Evolutionary conservation across 2,329 filamentous ascomycete genomes (phyloP), one percentile per base, ranked within the genome.

Genomic region (Salinomyces thailandicus): DNA sequence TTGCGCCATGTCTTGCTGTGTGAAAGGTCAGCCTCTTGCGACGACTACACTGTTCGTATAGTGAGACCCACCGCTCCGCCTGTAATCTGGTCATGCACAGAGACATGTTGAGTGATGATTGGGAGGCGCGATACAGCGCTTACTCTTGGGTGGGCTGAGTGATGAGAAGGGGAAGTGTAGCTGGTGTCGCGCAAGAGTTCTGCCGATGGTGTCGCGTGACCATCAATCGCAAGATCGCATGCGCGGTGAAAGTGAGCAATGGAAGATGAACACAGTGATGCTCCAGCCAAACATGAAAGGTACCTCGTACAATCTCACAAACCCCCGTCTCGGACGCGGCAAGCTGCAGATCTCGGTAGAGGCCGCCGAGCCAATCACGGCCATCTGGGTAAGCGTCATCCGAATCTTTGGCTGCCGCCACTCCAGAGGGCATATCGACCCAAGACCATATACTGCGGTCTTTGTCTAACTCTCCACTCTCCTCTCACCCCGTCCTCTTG

Each of bases 1-100:
- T 80, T 80, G 48, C 91, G 79, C 91, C 91, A 98, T 66, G 94
- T 85, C 67, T 94, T 96, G 46, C 87, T 94, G 51, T 28, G 32
- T 8, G 27, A 5, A 16, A 2, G n/a, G n/a, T n/a, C n/a, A n/a
- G n/a, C n/a, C n/a, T n/a, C n/a, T n/a, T n/a, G n/a, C n/a, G n/a
- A n/a, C n/a, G n/a, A n/a, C n/a, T n/a, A n/a, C n/a, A n/a, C n/a
- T n/a, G n/a, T n/a, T n/a, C n/a, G n/a, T n/a, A n/a, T n/a, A n/a
- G n/a, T n/a, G n/a, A n/a, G n/a, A n/a, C 74, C 48, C 71, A 87
- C 84, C 85, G 72, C 69, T 94, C 86, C 63, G 93, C 86, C 48
- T 85, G 81, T 26, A 94, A 72, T 43, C 89, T 75, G 58, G 93
- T 93, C 56, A 82, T 77, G 59, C 86, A 94, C 35, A 96, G 74